These are phyloP conservation scores for Mucor lusitanicus DNA, from an alignment of 371 early-diverging fungal genomes.

Conservation along the genomic window DNA sequence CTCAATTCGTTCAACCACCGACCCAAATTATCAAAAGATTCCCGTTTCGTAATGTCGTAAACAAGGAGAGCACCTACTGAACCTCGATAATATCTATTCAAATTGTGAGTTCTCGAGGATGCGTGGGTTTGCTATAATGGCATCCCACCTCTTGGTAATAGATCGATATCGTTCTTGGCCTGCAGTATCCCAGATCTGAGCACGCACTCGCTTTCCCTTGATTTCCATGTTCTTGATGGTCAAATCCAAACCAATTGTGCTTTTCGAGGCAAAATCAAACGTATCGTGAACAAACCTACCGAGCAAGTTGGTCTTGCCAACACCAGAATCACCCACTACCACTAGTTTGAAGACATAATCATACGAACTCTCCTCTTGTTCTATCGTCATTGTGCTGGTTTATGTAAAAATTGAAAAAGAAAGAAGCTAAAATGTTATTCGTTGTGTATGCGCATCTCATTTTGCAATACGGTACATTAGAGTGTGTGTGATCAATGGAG, in stretches of 20 bases:
- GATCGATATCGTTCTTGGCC: slow-evolving; percentile 76
- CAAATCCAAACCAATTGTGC: slow-evolving; percentile 99
- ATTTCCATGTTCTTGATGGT: slow-evolving; percentile 35
- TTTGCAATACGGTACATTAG: not conserved
- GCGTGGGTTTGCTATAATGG: not conserved
- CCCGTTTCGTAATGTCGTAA: slow-evolving; percentile 62
- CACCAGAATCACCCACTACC: slow-evolving; percentile 41
- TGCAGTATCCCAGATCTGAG: slow-evolving; percentile 87
- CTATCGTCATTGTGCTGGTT: not conserved
- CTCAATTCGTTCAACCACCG: slow-evolving; percentile 80
- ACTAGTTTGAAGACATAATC: slow-evolving; percentile 50
- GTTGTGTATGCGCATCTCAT: not conserved
- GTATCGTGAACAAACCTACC: slow-evolving; percentile 81
- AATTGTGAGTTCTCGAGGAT: not conserved
- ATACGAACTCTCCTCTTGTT: slow-evolving; percentile 24
- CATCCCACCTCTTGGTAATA: slow-evolving; percentile 52
- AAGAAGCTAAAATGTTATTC: not conserved
- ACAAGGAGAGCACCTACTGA: slow-evolving; percentile 34
- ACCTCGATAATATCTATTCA: slow-evolving; percentile 34
- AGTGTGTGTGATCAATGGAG: not conserved
- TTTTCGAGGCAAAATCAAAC: slow-evolving; percentile 92
- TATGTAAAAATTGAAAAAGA: slow-evolving; percentile 3
- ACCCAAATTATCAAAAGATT: slow-evolving; percentile 9
- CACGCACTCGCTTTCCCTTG: slow-evolving; percentile 32
- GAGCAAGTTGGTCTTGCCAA: slow-evolving; percentile 47